phyloP scores from a whole-genome alignment of 1,284 basidiomycete species.

The Apiotrichum porosum region DNA sequence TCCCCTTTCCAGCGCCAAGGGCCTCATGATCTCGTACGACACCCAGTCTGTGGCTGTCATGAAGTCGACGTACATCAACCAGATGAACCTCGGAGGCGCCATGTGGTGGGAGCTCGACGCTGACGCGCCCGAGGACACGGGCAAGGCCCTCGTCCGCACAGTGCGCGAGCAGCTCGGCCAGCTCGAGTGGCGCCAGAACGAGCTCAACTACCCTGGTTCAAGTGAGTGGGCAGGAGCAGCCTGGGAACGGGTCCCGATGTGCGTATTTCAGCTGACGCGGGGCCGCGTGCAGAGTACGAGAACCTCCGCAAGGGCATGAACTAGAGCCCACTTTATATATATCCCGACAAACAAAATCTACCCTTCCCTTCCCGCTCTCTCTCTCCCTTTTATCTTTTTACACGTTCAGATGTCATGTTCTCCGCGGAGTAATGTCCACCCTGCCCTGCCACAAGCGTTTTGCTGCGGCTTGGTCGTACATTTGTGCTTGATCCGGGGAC shows the following conservation, averaged over 20 bases:
- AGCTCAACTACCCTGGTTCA: slow-evolving; percentile 39
- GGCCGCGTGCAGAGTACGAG: slow-evolving; percentile 10
- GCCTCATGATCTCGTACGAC: slow-evolving; percentile 70
- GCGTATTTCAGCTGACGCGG: too few relatives aligned
- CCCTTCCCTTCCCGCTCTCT: too few relatives aligned
- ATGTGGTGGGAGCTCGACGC: slow-evolving; percentile 68
- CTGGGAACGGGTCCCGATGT: too few relatives aligned
- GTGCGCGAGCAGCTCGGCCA: slow-evolving; percentile 32
- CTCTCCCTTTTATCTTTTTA: too few relatives aligned
- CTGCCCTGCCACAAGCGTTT: too few relatives aligned
- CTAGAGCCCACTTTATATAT: slow-evolving; percentile 3
- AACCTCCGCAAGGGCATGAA: slow-evolving; percentile 18
- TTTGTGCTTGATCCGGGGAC: too few relatives aligned
- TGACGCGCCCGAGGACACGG: slow-evolving; percentile 30
- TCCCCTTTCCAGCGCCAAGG: slow-evolving; percentile 51
- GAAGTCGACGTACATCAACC: slow-evolving; percentile 71
- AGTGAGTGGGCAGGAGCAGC: slow-evolving; percentile 35
- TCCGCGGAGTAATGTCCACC: too few relatives aligned
- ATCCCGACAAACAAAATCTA: too few relatives aligned
- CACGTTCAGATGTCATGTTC: too few relatives aligned
- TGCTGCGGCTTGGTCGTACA: too few relatives aligned
- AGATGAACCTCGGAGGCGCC: slow-evolving; percentile 62
- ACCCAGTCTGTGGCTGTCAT: slow-evolving; percentile 63
- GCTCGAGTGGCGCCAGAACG: slow-evolving; percentile 35
- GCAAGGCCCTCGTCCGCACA: slow-evolving; percentile 29